A percentile compares a stretch with the other conserved stretches of the same genome.
Evolutionary conservation across 176 grass and related monocot species (phyloP).

Genomic region (Canna indica): DNA sequence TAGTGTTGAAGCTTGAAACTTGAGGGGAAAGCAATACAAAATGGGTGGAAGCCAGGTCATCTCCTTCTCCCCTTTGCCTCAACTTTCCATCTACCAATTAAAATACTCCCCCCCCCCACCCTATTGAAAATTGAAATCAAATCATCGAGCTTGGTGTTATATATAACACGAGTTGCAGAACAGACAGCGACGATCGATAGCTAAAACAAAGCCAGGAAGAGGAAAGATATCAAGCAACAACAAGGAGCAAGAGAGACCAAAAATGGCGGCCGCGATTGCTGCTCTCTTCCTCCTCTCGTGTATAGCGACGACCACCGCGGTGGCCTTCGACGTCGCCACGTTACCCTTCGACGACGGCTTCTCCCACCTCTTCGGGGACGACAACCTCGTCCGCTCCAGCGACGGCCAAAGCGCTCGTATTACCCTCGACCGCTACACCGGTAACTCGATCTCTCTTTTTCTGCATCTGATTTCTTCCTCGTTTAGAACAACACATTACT

Average conservation of each 20-base stretch:
- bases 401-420: conserved; percentile 8
- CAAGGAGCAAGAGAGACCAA: too few relatives aligned
- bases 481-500: background rate
- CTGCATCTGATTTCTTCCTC: background rate
- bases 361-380: conserved; percentile 22
- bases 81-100: background rate
- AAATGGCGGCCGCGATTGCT: background rate
- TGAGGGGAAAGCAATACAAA: background rate
- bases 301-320: background rate
- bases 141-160: too few relatives aligned
- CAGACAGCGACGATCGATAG: too few relatives aligned
- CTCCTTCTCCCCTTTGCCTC: too few relatives aligned
- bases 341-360: conserved; percentile 14
- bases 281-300: background rate
- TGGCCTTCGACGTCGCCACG: conserved; percentile 1
- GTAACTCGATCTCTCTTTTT: background rate
- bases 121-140: too few relatives aligned
- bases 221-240: too few relatives aligned
- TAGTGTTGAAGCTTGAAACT: background rate
- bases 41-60: background rate
- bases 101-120: too few relatives aligned
- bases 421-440: conserved; percentile 16
- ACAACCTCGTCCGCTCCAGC: conserved; percentile 11
- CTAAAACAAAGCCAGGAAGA: too few relatives aligned
- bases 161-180: too few relatives aligned